phyloP scores from a whole-genome alignment of 2,329 filamentous ascomycete species.

The Trichophyton verrucosum region DNA sequence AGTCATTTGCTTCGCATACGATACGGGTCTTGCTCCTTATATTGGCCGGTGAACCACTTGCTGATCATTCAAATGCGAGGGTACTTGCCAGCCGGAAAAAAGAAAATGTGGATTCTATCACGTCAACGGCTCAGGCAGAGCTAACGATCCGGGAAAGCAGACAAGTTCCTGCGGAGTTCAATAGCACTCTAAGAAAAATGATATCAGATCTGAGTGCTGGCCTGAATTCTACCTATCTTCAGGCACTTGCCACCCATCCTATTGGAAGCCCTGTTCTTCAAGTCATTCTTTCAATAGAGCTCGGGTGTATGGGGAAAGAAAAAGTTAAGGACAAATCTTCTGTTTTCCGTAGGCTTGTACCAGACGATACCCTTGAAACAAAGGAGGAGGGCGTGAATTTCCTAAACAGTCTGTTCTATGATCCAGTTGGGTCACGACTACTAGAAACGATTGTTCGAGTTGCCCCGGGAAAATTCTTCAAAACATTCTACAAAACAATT shows the following conservation, averaged over 20 bases:
- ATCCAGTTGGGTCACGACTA: conserved; percentile 77
- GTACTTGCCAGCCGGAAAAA: conserved; percentile 89
- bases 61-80: conserved; percentile 54
- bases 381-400: conserved; percentile 60
- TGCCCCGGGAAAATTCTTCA: conserved; percentile 81
- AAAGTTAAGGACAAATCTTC: conserved; percentile 53
- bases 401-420: conserved; percentile 76
- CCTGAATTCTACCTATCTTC: conserved; percentile 67
- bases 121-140: conserved; percentile 40
- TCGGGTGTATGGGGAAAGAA: conserved; percentile 58
- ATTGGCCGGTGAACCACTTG: conserved; percentile 68
- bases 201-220: conserved; percentile 62
- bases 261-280: conserved; percentile 91
- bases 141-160: conserved; percentile 34
- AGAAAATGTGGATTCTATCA: conserved; percentile 58
- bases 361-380: conserved; percentile 65
- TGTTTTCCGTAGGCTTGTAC: conserved; percentile 64
- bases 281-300: conserved; percentile 73
- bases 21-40: conserved; percentile 76
- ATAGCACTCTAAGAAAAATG: conserved; percentile 64
- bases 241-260: conserved; percentile 74
- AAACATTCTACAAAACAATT: conserved; percentile 66
- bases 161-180: conserved; percentile 67
- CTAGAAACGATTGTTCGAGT: conserved; percentile 74
- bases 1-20: conserved; percentile 81